Conservation (phyloP, 192 early-diverging fungal genomes). For the Coemansia sp. region DNA sequence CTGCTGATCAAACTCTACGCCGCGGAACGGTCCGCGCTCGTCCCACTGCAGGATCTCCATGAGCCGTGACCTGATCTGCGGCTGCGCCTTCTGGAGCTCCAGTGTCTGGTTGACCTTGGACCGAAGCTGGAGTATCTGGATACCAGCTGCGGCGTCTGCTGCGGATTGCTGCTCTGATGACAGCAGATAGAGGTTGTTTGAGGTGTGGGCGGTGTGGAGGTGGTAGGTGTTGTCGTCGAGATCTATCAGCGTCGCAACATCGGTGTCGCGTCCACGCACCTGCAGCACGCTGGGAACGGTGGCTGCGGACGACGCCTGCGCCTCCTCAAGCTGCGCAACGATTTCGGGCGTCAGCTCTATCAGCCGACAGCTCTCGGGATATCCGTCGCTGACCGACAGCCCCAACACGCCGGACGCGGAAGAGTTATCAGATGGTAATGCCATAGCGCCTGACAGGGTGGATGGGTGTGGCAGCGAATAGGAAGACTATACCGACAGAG, state of each 20-base stretch:
- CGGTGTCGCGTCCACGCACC: slow-evolving; percentile 36
- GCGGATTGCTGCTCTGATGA: not conserved
- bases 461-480: not conserved
- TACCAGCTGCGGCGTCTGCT: not conserved
- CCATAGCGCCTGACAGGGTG: not conserved
- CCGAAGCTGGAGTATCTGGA: slow-evolving; percentile 20
- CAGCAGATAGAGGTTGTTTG: slow-evolving; percentile 49
- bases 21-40: slow-evolving; percentile 37
- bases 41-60: slow-evolving; percentile 42
- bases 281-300: slow-evolving; percentile 7
- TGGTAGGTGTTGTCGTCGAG: slow-evolving; percentile 25
- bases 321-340: slow-evolving; percentile 31
- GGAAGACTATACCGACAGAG: not conserved
- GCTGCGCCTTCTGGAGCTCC: slow-evolving; percentile 39
- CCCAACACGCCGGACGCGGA: slow-evolving; percentile 4
- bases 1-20: slow-evolving; percentile 39
- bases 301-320: not conserved
- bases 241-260: slow-evolving; percentile 36
- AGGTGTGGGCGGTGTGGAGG: slow-evolving; percentile 49
- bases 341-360: slow-evolving; percentile 43
- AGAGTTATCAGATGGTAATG: not conserved
- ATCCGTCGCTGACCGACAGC: slow-evolving; percentile 42
- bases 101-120: slow-evolving; percentile 45
- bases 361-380: slow-evolving; percentile 44
- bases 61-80: slow-evolving; percentile 36